Percentiles rank a stretch among this genome's conserved stretches.
Evolutionary conservation across 2,329 filamentous ascomycete genomes (phyloP).

Genomic region (Zymoseptoria tritici): DNA sequence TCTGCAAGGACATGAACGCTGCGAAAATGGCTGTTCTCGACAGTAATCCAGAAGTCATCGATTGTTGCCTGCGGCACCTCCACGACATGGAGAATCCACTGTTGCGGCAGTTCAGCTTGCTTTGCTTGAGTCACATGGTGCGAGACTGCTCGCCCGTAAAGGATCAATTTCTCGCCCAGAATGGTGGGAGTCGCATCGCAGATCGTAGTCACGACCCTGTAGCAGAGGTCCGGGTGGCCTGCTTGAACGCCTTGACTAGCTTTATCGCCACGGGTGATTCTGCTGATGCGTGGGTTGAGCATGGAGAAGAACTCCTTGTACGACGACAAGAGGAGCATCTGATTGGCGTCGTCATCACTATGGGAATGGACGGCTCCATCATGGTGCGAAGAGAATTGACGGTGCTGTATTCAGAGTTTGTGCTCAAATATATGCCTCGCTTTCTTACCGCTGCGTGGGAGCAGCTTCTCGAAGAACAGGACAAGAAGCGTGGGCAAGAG

Average conservation of each 20-base stretch:
- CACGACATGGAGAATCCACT: constrained; percentile 80
- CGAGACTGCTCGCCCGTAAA: constrained; percentile 85
- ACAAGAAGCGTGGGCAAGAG: constrained; percentile 22
- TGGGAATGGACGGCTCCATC: constrained; percentile 89
- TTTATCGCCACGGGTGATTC: constrained; percentile 71
- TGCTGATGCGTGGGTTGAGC: constrained; percentile 13
- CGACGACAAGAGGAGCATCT: constrained; percentile 64
- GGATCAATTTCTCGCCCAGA: constrained; percentile 86
- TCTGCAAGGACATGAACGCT: constrained; percentile 89
- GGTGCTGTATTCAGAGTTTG: constrained; percentile 88
- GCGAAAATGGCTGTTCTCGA: constrained; percentile 88
- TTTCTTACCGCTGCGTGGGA: constrained; percentile 90
- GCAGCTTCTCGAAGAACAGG: constrained; percentile 68
- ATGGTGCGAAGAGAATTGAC: constrained; percentile 90
- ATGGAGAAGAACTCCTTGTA: not conserved
- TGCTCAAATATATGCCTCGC: constrained; percentile 82
- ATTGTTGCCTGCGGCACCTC: constrained; percentile 76
- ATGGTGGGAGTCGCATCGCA: constrained; percentile 73
- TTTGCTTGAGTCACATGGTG: constrained; percentile 95
- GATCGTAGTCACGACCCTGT: constrained; percentile 76
- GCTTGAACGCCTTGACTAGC: constrained; percentile 86
- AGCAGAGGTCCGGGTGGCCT: constrained; percentile 86
- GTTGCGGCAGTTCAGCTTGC: constrained; percentile 87
- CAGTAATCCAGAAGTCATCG: constrained; percentile 79
- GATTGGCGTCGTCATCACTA: constrained; percentile 78